A percentile compares a stretch with the other conserved stretches of the same genome.
Conservation (phyloP, 2,329 filamentous ascomycete genomes). For the Cadophora sp. region DNA sequence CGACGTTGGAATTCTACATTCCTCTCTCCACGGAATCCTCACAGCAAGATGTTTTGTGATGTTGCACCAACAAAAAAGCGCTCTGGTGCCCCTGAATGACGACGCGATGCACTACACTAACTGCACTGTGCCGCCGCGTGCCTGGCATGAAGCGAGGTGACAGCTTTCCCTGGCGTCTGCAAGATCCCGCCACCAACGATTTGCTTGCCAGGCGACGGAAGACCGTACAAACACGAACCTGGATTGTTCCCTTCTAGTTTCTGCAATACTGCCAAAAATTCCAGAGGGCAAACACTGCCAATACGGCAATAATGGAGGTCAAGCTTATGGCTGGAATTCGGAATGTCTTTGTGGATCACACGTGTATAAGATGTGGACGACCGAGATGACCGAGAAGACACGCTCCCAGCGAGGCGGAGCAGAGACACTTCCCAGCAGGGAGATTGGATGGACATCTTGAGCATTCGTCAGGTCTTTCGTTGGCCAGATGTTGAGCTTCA, state of each 20-base stretch:
- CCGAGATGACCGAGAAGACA: not conserved
- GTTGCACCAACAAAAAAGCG: not conserved
- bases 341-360: not conserved
- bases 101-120: no score
- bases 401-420: conserved; percentile 1
- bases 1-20: not conserved
- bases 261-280: no score
- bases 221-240: no score
- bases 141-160: not conserved
- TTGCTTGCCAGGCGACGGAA: no score
- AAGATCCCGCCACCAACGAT: not conserved
- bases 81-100: not conserved
- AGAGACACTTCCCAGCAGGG: not conserved
- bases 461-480: not conserved
- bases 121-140: not conserved
- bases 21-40: no score
- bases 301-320: no score
- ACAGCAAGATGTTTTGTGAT: no score
- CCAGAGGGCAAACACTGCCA: not conserved
- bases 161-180: not conserved
- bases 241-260: no score
- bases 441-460: not conserved
- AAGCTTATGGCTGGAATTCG: not conserved
- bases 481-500: not conserved
- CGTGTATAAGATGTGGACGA: not conserved